phyloP scores from a whole-genome alignment of 2,329 filamentous ascomycete species.

The Alternaria rosae region DNA sequence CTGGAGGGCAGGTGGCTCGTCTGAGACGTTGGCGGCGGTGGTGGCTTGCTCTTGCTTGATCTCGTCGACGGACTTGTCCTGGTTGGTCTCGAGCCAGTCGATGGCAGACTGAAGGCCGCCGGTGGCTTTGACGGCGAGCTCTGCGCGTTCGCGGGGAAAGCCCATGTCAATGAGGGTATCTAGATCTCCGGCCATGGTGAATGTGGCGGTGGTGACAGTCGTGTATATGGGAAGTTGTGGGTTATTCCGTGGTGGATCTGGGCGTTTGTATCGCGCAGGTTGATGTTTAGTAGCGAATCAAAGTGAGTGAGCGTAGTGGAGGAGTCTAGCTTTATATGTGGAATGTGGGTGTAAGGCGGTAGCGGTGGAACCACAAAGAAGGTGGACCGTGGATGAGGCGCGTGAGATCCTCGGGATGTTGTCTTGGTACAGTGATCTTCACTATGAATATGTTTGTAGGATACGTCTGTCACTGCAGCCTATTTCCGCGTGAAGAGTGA shows the following conservation, averaged over 20 bases:
- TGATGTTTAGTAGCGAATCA: background rate
- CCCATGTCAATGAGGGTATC: conserved; percentile 71
- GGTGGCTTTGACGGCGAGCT: conserved; percentile 83
- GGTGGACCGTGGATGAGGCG: conserved; percentile 21
- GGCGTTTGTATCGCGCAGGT: conserved; percentile 1
- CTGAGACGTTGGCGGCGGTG: conserved; percentile 44
- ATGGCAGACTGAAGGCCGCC: conserved; percentile 86
- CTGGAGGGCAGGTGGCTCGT: conserved; percentile 70
- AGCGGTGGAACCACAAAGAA: conserved; percentile 23
- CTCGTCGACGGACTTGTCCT: conserved; percentile 85
- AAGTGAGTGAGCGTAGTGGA: conserved; percentile 7
- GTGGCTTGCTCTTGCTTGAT: conserved; percentile 63
- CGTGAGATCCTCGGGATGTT: background rate
- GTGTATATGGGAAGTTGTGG: conserved; percentile 8
- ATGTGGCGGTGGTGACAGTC: conserved; percentile 9
- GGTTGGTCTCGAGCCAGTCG: conserved; percentile 92
- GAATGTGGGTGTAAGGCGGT: conserved; percentile 10
- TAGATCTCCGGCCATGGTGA: conserved; percentile 61
- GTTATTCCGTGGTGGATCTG: background rate
- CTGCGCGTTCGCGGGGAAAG: conserved; percentile 83
- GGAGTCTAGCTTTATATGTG: conserved; percentile 3
- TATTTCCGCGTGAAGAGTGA: background rate
- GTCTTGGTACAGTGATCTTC: background rate
- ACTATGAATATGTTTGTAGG: too few species aligned
- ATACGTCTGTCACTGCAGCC: background rate